Evolutionary conservation across 2,329 filamentous ascomycete genomes (phyloP).

Genomic region (Phialophora tarda): DNA sequence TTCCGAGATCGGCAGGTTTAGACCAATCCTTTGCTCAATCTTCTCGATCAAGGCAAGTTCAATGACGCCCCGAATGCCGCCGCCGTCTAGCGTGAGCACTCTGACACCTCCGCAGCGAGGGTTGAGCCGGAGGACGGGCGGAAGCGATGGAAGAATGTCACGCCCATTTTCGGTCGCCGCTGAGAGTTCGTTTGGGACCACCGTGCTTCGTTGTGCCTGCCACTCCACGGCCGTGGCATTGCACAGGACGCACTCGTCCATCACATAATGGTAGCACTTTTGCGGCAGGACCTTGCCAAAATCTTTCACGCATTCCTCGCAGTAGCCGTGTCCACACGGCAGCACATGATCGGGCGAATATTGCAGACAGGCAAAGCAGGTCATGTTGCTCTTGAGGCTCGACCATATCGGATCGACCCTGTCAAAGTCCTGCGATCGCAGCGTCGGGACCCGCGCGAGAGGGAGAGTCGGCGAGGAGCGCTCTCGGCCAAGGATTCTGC

Average conservation of each 20-base stretch:
- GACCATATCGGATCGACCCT: neutral
- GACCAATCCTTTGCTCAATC: constrained; percentile 11
- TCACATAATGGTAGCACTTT: constrained; percentile 5
- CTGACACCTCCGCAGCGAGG: constrained; percentile 12
- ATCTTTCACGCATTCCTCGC: constrained; percentile 12
- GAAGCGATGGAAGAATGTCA: neutral
- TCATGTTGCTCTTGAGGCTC: constrained; percentile 9
- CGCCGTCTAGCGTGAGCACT: constrained; percentile 11
- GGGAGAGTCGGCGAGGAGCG: neutral
- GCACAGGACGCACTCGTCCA: constrained; percentile 7
- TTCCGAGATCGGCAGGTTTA: constrained; percentile 8
- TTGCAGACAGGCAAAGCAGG: constrained; percentile 16
- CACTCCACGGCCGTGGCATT: constrained; percentile 3
- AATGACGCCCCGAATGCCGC: constrained; percentile 8
- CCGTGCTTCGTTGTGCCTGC: neutral
- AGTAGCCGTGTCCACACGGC: constrained; percentile 11
- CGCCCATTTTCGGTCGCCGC: neutral
- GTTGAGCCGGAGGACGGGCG: constrained; percentile 2
- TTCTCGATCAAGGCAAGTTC: constrained; percentile 11
- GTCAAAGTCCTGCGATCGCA: neutral
- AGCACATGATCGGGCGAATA: constrained; percentile 13
- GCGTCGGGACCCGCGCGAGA: neutral
- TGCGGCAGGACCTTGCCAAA: constrained; percentile 6
- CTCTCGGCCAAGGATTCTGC: constrained; percentile 7
- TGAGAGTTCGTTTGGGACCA: too few relatives aligned